phyloP scores from a whole-genome alignment of 2,329 filamentous ascomycete genomes.

The Ophiosphaerella korrae region DNA sequence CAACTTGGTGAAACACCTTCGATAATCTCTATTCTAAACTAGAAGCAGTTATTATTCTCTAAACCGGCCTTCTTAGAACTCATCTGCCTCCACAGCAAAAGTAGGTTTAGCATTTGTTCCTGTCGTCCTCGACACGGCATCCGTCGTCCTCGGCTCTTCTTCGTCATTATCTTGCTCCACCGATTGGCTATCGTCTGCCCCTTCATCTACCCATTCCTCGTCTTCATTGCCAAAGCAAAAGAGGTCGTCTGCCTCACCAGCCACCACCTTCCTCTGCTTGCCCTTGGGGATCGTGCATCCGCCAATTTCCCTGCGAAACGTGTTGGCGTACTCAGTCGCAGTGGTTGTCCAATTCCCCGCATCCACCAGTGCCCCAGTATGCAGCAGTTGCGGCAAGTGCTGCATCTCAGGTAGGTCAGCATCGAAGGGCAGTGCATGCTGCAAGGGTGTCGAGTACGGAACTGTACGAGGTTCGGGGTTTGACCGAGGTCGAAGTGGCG shows the following conservation, averaged over 20 bases:
- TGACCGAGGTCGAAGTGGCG: constrained; percentile 14
- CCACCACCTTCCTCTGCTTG: constrained; percentile 37
- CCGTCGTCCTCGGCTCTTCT: neutral
- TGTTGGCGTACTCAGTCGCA: constrained; percentile 59
- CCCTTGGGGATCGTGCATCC: constrained; percentile 59
- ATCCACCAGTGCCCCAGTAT: constrained; percentile 62
- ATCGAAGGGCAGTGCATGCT: constrained; percentile 54
- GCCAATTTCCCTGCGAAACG: constrained; percentile 70
- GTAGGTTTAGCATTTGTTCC: neutral
- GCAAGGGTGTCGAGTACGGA: constrained; percentile 53
- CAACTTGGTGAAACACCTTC: neutral
- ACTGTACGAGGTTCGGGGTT: constrained; percentile 54
- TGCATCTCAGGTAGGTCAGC: constrained; percentile 55
- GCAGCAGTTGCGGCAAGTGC: constrained; percentile 65
- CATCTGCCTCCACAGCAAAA: constrained; percentile 2
- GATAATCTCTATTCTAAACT: no score
- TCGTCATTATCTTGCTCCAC: neutral
- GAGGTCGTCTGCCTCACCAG: constrained; percentile 61
- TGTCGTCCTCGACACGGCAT: neutral
- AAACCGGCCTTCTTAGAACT: neutral
- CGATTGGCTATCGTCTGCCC: constrained; percentile 7
- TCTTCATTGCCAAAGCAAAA: constrained; percentile 63
- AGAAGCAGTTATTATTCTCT: neutral
- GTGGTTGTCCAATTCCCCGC: constrained; percentile 50
- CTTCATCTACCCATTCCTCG: constrained; percentile 38